Percentiles rank a stretch among this genome's conserved stretches.
Conservation (phyloP, 306 rosid species). For the Alnus glutinosa region DNA sequence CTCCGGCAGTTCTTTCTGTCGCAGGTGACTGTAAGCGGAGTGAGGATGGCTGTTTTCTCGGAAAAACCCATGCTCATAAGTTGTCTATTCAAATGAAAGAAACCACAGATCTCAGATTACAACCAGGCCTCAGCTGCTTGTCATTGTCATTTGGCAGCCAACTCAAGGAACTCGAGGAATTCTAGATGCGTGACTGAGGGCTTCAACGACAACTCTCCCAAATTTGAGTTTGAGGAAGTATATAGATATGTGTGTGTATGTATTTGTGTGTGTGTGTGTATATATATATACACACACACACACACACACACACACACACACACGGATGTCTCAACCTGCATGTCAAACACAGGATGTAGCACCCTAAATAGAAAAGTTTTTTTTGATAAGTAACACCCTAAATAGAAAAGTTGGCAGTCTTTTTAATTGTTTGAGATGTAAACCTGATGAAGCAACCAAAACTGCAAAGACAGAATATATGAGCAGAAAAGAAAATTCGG, state of each 20-base stretch:
- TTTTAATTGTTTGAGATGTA: neutral
- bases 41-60: neutral
- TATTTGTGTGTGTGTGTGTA: neutral
- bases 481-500: neutral
- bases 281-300: neutral
- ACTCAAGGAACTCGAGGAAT: slow-evolving; percentile 6
- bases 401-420: neutral
- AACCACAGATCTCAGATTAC: neutral
- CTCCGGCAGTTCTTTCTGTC: neutral
- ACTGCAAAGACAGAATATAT: neutral
- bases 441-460: neutral
- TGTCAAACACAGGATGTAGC: neutral
- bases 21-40: neutral
- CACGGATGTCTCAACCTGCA: neutral
- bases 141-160: neutral
- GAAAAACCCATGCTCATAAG: neutral
- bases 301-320: neutral
- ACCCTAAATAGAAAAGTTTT: neutral
- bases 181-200: neutral
- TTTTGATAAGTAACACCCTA: neutral
- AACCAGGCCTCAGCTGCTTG: slow-evolving; percentile 1
- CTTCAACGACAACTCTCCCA: neutral
- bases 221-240: neutral
- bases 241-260: no score
- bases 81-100: neutral